phyloP scores from a whole-genome alignment of 2,329 filamentous ascomycete species.

The Pestalotiopsis sp. region DNA sequence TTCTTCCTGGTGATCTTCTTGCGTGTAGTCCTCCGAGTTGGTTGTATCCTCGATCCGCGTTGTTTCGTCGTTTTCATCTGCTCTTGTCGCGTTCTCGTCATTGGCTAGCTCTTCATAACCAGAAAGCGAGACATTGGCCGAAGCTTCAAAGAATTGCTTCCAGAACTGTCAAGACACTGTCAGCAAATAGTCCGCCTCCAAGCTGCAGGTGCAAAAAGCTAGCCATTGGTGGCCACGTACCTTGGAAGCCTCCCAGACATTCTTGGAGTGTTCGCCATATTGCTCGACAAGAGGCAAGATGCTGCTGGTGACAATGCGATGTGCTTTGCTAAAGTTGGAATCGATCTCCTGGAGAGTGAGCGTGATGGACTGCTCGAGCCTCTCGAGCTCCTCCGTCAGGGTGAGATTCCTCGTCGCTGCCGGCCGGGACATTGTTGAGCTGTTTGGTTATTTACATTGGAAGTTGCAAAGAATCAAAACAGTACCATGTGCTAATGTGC shows the following conservation, averaged over 20 bases:
- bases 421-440: conserved; percentile 49
- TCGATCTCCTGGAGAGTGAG: conserved; percentile 98
- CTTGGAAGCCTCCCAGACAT: conserved; percentile 97
- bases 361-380: conserved; percentile 94
- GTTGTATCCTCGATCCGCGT: conserved; percentile 60
- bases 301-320: conserved; percentile 91
- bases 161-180: conserved; percentile 72
- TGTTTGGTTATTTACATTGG: not conserved
- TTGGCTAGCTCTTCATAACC: conserved; percentile 85
- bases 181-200: not conserved
- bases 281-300: conserved; percentile 93
- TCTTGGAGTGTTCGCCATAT: conserved; percentile 89
- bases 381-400: conserved; percentile 93
- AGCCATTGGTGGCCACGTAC: conserved; percentile 44
- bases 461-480: not conserved
- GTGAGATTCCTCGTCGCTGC: conserved; percentile 63
- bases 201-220: not conserved
- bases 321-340: conserved; percentile 95
- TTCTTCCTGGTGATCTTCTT: conserved; percentile 25
- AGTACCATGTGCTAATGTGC: not conserved
- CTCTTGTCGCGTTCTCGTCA: conserved; percentile 52
- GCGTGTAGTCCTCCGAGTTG: conserved; percentile 39
- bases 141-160: conserved; percentile 99
- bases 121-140: conserved; percentile 93
- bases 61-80: conserved; percentile 48